phyloP scores from a whole-genome alignment of 371 early-diverging fungal genomes.

The Lichtheimia ornata region DNA sequence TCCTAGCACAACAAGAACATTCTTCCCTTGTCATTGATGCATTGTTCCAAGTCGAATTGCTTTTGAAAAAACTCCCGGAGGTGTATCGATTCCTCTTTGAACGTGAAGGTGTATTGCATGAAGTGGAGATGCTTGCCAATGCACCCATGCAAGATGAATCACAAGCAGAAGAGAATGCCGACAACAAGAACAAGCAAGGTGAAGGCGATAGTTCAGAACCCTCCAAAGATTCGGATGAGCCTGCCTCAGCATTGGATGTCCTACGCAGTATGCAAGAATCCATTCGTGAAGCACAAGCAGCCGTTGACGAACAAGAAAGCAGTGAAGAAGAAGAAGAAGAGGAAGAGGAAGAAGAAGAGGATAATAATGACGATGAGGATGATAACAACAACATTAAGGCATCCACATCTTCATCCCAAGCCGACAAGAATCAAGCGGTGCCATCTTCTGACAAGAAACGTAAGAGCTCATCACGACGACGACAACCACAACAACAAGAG shows the following conservation, averaged over 20 bases:
- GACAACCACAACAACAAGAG: background rate
- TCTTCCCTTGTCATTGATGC: constrained; percentile 57
- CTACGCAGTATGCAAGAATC: constrained; percentile 12
- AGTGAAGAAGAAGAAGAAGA: constrained; percentile 14
- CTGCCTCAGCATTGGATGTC: background rate
- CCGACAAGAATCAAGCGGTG: background rate
- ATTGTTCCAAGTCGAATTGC: constrained; percentile 55
- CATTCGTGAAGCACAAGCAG: constrained; percentile 3
- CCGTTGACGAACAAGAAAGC: constrained; percentile 5
- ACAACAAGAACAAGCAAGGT: constrained; percentile 4
- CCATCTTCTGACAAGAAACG: background rate
- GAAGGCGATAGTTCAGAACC: constrained; percentile 2
- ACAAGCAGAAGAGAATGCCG: constrained; percentile 1
- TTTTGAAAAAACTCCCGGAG: constrained; percentile 59
- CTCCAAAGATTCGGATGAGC: background rate
- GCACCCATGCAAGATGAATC: constrained; percentile 17
- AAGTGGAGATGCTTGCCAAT: constrained; percentile 51
- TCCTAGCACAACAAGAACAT: constrained; percentile 61
- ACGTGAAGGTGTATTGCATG: constrained; percentile 67
- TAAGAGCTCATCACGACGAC: background rate
- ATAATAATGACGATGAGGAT: background rate
- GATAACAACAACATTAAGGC: constrained; percentile 2
- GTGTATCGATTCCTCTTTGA: constrained; percentile 57
- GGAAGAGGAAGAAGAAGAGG: constrained; percentile 18
- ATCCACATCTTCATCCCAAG: constrained; percentile 4